Base-by-base conservation (phyloP, 164 flowering plant species). In the Malania oleifera region DNA sequence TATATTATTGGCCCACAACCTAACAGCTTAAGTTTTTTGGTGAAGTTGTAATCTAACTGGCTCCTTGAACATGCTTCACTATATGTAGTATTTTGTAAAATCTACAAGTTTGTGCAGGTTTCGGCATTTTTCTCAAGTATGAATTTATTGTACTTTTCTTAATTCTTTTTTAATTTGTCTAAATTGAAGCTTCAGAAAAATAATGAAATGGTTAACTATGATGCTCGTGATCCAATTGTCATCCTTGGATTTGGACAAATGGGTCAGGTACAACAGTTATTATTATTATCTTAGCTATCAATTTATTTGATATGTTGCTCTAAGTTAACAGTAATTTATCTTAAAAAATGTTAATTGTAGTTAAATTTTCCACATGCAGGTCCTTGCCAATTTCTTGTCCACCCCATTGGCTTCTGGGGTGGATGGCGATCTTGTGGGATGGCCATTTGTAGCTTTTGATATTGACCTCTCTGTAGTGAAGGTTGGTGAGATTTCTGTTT, bases 401-500 rank as follows among this genome's bases (percentile, higher is more conserved):
- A 66, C 96, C 23, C 99, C 96, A 63, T 72, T 93, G 77, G 83
- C 86, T 63, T 72, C 91, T 67, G 98, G 95, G 44, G 12, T 66
- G 54, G 93, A 89, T 61, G 70, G 84, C 24, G 72, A 76, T 53
- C 56, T 56, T 60, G 69, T 48, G 19, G 96, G 96, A 63, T 82
- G 83, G 91, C 93, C 91, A 46, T 90, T 69, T 59, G 80, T 90
- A 35, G 97, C 95, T 70, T 93, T 93, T 81, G 99, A 93, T 80
- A 78, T 88, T 56, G 75, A 93, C 73, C 89, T 75, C 22, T 65
- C 84, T 43, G 86, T 90, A 13, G 99, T 93, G 23, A 88, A 93
- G 95, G 99, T 87, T n/a, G 54, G 82, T 66, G 25, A 27, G 12
- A 46, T 34, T 22, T 52, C 24, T 24, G 23, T 37, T 52, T n/a